Evolutionary conservation across 2,329 filamentous ascomycete species (phyloP), one percentile per base, ranked within the genome.

Genomic region (Saccharata proteae): DNA sequence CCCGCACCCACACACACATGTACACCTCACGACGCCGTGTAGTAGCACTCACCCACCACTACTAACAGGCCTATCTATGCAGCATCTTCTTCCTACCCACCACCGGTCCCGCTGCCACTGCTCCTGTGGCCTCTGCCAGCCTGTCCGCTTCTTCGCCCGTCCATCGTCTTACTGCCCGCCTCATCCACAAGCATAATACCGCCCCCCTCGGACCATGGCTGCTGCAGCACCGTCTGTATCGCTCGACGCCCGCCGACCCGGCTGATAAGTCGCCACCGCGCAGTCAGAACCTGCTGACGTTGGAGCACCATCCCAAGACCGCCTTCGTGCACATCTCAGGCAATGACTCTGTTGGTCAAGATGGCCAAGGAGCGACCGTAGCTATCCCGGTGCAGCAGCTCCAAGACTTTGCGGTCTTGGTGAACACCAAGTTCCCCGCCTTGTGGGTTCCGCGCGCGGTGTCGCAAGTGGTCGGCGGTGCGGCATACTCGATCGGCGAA

Each of bases 51-150:
- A 25, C 16, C 6, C 16, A 10, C 9, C 21, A 12, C 19, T 32
- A n/a, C 13, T 16, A 23, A 18, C 20, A 3, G 3, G 6, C 31
- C 35, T 27, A n/a, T n/a, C n/a, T 19, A 14, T 22, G 28, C 38
- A 54, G 52, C 27, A 38, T 56, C 17, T 56, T 49, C 40, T 48
- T 49, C 43, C 41, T 56, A 36, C 41, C 44, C 32, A 49, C 47
- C 32, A 45, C 40, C 38, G 26, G 40, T 43, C 12, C 42, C 50
- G 14, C 38, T 45, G 34, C 33, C 29, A 29, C 40, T 38, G 21
- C 38, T 46, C 16, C n/a, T n/a, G n/a, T n/a, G n/a, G n/a, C n/a
- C n/a, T n/a, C n/a, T n/a, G n/a, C n/a, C n/a, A n/a, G n/a, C n/a
- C n/a, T n/a, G n/a, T n/a, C n/a, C n/a, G n/a, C n/a, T n/a, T n/a